Evolutionary conservation across 805 yeast species (phyloP).

Genomic region (Saccharomycopsis fodiens): DNA sequence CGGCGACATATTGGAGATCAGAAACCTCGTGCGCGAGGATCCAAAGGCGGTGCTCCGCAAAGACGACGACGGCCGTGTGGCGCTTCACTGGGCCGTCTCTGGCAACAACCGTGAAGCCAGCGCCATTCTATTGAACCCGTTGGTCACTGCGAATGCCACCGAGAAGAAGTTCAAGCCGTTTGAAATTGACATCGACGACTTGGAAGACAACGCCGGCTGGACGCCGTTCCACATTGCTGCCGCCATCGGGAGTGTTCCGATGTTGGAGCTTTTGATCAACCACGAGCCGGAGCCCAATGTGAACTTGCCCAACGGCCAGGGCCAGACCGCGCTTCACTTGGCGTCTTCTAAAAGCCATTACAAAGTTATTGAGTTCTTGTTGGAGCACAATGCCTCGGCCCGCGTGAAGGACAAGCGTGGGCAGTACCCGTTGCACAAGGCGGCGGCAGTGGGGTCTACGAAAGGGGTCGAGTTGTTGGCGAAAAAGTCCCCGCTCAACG

Average conservation of each 20-base stretch:
- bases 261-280: slow-evolving; percentile 43
- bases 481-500: slow-evolving; percentile 54
- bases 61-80: slow-evolving; percentile 73
- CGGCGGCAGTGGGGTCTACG: slow-evolving; percentile 67
- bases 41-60: slow-evolving; percentile 39
- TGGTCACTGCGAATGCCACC: slow-evolving; percentile 22
- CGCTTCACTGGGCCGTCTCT: slow-evolving; percentile 87
- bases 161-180: slow-evolving; percentile 20
- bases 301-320: slow-evolving; percentile 53
- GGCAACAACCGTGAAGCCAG: slow-evolving; percentile 47
- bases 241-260: slow-evolving; percentile 56
- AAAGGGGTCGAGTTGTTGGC: slow-evolving; percentile 49
- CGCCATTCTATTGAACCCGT: slow-evolving; percentile 34
- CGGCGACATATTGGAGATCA: slow-evolving; percentile 45
- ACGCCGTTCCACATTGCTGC: slow-evolving; percentile 80
- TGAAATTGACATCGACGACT: slow-evolving; percentile 57
- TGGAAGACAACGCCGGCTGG: slow-evolving; percentile 76
- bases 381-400: slow-evolving; percentile 52
- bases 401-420: slow-evolving; percentile 60
- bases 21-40: slow-evolving; percentile 39
- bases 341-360: slow-evolving; percentile 66
- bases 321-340: slow-evolving; percentile 67
- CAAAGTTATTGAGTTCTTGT: slow-evolving; percentile 44
- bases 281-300: slow-evolving; percentile 53
- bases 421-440: slow-evolving; percentile 69